These are phyloP conservation scores for Boechera stricta DNA, from an alignment of 345 rosid genomes.

Conservation along the genomic window DNA sequence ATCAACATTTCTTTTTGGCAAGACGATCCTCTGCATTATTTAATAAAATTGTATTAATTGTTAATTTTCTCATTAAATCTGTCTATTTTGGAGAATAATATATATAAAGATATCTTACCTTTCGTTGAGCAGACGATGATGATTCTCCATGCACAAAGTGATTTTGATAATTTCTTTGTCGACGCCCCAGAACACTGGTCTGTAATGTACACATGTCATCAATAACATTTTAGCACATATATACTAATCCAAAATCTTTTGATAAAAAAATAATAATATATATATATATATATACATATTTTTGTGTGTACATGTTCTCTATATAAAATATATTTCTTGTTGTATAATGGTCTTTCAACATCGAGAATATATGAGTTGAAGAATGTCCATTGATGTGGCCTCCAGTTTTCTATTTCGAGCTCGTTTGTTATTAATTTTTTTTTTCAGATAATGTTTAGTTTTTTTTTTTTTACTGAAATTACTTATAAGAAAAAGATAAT, in stretches of 20 bases:
- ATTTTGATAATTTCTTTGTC: neutral
- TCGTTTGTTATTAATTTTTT: no score
- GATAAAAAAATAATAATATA: neutral
- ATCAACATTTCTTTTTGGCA: neutral
- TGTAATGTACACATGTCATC: neutral
- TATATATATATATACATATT: no score
- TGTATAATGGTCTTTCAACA: neutral
- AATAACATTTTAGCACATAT: neutral
- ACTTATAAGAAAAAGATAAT: no score
- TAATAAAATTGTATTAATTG: neutral
- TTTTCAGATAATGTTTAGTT: no score
- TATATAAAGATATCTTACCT: neutral
- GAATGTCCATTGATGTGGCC: no score
- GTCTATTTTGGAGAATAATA: neutral
- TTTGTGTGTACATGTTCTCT: neutral
- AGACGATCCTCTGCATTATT: slow-evolving; percentile 21
- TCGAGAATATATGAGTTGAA: no score
- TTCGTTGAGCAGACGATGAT: neutral
- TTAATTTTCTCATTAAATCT: neutral
- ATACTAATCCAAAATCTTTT: neutral
- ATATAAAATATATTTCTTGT: neutral
- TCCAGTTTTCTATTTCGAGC: no score
- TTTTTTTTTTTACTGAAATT: neutral
- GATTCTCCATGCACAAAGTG: neutral
- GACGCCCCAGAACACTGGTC: neutral